Percentiles rank a stretch among this genome's conserved stretches.
Evolutionary conservation across 1,284 basidiomycete genomes (phyloP).

Genomic region (Moniliella sp.): DNA sequence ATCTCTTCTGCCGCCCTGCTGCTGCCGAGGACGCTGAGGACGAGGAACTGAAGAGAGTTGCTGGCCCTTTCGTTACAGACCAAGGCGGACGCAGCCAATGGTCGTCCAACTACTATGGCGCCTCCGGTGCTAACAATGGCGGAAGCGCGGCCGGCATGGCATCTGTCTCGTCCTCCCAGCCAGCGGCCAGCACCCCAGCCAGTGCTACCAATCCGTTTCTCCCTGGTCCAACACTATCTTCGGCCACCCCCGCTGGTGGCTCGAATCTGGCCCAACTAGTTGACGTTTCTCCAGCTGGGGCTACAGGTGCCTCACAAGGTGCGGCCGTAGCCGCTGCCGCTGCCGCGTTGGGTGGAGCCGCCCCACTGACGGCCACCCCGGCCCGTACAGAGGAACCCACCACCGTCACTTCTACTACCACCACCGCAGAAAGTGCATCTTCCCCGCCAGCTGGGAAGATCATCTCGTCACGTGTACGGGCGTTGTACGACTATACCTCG

Average conservation of each 20-base stretch:
- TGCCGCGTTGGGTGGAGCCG: too few relatives aligned
- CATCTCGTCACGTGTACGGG: slow-evolving; percentile 59
- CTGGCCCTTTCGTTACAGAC: slow-evolving; percentile 24
- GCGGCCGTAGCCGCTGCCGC: too few relatives aligned
- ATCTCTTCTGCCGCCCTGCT: slow-evolving; percentile 2
- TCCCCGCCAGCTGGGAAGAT: too few relatives aligned
- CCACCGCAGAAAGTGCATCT: too few relatives aligned
- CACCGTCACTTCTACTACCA: too few relatives aligned
- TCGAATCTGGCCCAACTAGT: too few relatives aligned
- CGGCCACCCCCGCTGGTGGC: slow-evolving; percentile 3
- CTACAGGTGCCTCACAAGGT: too few relatives aligned
- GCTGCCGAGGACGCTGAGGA: slow-evolving; percentile 24
- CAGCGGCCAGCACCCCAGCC: neutral
- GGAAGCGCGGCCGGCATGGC: slow-evolving; percentile 3
- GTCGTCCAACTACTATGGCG: neutral
- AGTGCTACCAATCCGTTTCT: neutral
- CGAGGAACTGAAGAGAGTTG: slow-evolving; percentile 25
- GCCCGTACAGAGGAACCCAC: too few relatives aligned
- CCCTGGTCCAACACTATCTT: too few relatives aligned
- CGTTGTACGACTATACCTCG: slow-evolving; percentile 70
- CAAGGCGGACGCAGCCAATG: slow-evolving; percentile 15
- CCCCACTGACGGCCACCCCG: too few relatives aligned
- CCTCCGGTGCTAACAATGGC: slow-evolving; percentile 3
- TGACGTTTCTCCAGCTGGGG: too few relatives aligned
- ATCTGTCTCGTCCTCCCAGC: slow-evolving; percentile 2